Conservation (phyloP, 2,329 filamentous ascomycete species). For the Chaetomiaceae sp. region DNA sequence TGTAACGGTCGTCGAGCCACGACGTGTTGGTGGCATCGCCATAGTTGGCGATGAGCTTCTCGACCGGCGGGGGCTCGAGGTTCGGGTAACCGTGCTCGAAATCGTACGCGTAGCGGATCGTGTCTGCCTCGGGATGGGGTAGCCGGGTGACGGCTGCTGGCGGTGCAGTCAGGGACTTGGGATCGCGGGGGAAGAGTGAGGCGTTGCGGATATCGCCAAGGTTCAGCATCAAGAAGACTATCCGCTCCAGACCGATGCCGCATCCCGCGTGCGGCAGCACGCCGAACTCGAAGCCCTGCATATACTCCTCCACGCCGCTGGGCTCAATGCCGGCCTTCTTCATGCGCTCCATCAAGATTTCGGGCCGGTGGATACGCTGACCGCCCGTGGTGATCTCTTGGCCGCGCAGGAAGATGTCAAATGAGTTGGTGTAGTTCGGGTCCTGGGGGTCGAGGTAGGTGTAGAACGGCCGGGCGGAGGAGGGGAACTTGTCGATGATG, state of each 20-base stretch:
- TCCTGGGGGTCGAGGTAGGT: constrained; percentile 77
- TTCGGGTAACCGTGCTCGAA: constrained; percentile 29
- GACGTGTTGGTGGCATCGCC: constrained; percentile 91
- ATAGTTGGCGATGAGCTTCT: constrained; percentile 90
- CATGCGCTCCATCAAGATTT: constrained; percentile 72
- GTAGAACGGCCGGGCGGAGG: constrained; percentile 80
- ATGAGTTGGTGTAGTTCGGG: constrained; percentile 71
- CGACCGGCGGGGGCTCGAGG: constrained; percentile 63
- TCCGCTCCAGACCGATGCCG: constrained; percentile 82
- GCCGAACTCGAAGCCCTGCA: constrained; percentile 81
- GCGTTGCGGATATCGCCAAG: constrained; percentile 86
- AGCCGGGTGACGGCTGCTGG: constrained; percentile 49
- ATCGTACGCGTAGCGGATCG: constrained; percentile 54
- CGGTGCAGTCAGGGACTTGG: constrained; percentile 70
- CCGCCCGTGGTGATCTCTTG: constrained; percentile 91
- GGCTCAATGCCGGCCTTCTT: constrained; percentile 67
- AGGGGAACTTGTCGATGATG: constrained; percentile 88
- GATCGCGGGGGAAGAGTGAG: constrained; percentile 81
- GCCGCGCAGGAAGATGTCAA: constrained; percentile 89
- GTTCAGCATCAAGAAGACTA: constrained; percentile 78
- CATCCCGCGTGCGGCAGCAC: constrained; percentile 85
- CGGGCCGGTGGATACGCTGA: constrained; percentile 81
- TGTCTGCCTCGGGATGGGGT: constrained; percentile 84
- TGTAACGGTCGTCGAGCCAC: constrained; percentile 83
- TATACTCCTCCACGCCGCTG: constrained; percentile 82